Evolutionary conservation across 768 basidiomycete genomes (phyloP).

Genomic region (Chalciporus sphaerocephalus): DNA sequence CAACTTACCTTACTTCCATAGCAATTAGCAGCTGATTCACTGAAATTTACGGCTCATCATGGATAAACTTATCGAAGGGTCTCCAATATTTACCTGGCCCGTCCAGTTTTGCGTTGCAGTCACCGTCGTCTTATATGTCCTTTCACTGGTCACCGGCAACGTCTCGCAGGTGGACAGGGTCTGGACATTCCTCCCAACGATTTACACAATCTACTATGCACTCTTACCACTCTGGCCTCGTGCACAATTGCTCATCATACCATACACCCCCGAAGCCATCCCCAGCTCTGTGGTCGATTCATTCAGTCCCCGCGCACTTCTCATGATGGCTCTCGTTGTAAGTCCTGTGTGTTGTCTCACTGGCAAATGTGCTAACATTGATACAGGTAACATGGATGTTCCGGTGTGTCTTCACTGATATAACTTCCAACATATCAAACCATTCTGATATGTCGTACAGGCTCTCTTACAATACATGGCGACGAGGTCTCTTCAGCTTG

Average conservation of each 20-base stretch:
- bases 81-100: slow-evolving; percentile 53
- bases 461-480: slow-evolving; percentile 75
- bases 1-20: too few relatives aligned
- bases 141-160: slow-evolving; percentile 68
- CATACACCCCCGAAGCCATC: slow-evolving; percentile 51
- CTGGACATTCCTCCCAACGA: slow-evolving; percentile 73
- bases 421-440: not conserved
- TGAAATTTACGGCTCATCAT: slow-evolving; percentile 1
- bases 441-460: slow-evolving; percentile 27
- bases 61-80: slow-evolving; percentile 15
- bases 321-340: slow-evolving; percentile 71
- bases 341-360: slow-evolving; percentile 16
- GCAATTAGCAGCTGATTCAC: too few relatives aligned
- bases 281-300: slow-evolving; percentile 33
- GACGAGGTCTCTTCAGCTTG: slow-evolving; percentile 77
- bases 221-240: slow-evolving; percentile 60
- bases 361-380: not conserved
- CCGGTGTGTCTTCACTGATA: slow-evolving; percentile 37
- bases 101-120: slow-evolving; percentile 52
- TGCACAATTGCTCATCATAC: slow-evolving; percentile 39
- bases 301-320: slow-evolving; percentile 64
- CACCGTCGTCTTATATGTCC: slow-evolving; percentile 48
- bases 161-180: slow-evolving; percentile 86
- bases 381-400: slow-evolving; percentile 54
- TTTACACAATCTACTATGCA: slow-evolving; percentile 82